These are phyloP conservation scores for Hydrangea macrophylla DNA, from an alignment of 148 eudicot species.

Conservation along the genomic window DNA sequence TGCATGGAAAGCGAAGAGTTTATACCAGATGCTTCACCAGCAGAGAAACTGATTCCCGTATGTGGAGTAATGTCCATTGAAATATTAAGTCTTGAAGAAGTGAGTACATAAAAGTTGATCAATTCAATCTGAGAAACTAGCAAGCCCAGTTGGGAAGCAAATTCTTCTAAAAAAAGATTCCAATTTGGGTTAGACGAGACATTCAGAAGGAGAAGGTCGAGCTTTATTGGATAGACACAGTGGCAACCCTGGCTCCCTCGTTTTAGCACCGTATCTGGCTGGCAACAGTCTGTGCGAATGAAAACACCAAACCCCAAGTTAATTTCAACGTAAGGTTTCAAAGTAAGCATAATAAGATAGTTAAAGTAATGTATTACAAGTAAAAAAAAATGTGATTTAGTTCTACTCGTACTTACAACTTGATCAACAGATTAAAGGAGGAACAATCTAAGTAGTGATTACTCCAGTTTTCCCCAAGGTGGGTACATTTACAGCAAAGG, in stretches of 20 bases:
- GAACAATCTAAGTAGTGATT: neutral
- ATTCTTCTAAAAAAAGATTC: slow-evolving; percentile 61
- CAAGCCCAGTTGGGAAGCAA: slow-evolving; percentile 71
- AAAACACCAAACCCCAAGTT: slow-evolving; percentile 12
- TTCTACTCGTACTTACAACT: neutral
- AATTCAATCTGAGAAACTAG: slow-evolving; percentile 72
- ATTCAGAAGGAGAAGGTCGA: slow-evolving; percentile 78
- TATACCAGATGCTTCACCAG: slow-evolving; percentile 56
- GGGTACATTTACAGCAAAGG: too few species aligned
- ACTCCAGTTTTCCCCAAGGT: neutral
- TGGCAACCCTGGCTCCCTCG: slow-evolving; percentile 76
- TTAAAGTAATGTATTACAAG: neutral
- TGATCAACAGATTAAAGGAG: neutral
- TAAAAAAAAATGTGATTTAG: neutral
- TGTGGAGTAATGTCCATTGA: slow-evolving; percentile 91
- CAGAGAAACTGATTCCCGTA: slow-evolving; percentile 69
- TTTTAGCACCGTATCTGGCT: slow-evolving; percentile 74
- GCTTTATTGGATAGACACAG: slow-evolving; percentile 87
- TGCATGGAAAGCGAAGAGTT: slow-evolving; percentile 68
- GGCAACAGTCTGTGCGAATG: slow-evolving; percentile 71
- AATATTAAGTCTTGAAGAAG: slow-evolving; percentile 68
- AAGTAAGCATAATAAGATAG: neutral
- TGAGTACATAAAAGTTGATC: slow-evolving; percentile 76
- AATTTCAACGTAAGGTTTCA: neutral
- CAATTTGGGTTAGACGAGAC: slow-evolving; percentile 76